Evolutionary conservation across 2,329 filamentous ascomycete species (phyloP).

Genomic region (Trichoderma sp.): DNA sequence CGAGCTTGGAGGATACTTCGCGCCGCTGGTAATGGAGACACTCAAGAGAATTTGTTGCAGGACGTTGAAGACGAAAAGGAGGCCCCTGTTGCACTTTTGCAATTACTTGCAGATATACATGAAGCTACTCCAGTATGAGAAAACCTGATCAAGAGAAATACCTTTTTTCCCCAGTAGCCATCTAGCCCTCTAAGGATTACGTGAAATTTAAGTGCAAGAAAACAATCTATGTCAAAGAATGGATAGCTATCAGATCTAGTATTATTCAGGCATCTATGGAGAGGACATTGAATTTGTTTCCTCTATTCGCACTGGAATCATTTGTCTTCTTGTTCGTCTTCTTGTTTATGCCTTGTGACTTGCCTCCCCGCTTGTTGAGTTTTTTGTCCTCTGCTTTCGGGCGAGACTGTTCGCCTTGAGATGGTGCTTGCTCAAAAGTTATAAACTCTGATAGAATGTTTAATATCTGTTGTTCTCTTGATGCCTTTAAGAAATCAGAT

Average conservation of each 20-base stretch:
- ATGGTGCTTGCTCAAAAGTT: conserved; percentile 10
- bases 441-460: conserved; percentile 27
- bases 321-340: neutral
- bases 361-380: neutral
- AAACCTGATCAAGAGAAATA: too few species aligned
- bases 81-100: conserved; percentile 29
- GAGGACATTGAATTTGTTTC: conserved; percentile 24
- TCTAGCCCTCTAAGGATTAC: too few species aligned
- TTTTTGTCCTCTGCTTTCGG: neutral
- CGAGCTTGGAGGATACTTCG: conserved; percentile 74
- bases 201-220: too few species aligned
- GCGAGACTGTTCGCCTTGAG: neutral
- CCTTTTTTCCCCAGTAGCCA: too few species aligned
- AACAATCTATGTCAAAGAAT: too few species aligned
- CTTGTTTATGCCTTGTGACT: neutral
- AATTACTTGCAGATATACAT: conserved; percentile 39
- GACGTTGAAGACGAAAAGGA: conserved; percentile 44
- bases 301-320: neutral
- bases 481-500: conserved; percentile 26
- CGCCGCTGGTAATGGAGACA: conserved; percentile 45
- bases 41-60: conserved; percentile 54
- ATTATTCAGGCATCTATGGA: conserved; percentile 11
- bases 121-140: conserved; percentile 25
- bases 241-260: neutral
- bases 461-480: conserved; percentile 20